A percentile compares a stretch with the other conserved stretches of the same genome.
Evolutionary conservation across 2,329 filamentous ascomycete genomes (phyloP).

Genomic region (Cytospora leucostoma): DNA sequence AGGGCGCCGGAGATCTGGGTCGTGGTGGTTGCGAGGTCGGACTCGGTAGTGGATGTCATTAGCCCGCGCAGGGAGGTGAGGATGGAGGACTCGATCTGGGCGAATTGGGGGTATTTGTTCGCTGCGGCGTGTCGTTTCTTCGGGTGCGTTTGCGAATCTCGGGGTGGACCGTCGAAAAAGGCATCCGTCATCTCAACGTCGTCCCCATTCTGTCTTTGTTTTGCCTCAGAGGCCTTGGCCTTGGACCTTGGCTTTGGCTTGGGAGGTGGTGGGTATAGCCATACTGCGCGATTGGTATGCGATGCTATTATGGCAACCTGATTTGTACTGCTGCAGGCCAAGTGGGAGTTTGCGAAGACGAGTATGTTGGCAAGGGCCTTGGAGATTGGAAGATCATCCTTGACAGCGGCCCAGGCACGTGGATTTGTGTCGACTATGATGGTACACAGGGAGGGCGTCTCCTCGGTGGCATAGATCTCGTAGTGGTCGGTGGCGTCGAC

Average conservation of each 20-base stretch:
- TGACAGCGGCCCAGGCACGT: constrained; percentile 80
- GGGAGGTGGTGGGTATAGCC: constrained; percentile 74
- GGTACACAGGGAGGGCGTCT: constrained; percentile 79
- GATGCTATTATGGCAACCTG: constrained; percentile 90
- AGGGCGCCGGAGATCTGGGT: constrained; percentile 90
- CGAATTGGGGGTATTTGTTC: constrained; percentile 94
- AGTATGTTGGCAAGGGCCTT: constrained; percentile 85
- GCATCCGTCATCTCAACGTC: constrained; percentile 60
- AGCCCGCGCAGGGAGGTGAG: constrained; percentile 73
- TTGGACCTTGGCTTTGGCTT: constrained; percentile 28
- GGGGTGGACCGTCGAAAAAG: background rate
- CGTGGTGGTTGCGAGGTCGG: constrained; percentile 70
- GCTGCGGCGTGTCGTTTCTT: constrained; percentile 47
- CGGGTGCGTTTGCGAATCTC: constrained; percentile 32
- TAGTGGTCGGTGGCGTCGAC: constrained; percentile 64
- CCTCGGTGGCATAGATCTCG: constrained; percentile 54
- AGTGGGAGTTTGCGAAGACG: constrained; percentile 94
- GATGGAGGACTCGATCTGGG: constrained; percentile 80
- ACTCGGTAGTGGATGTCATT: constrained; percentile 65
- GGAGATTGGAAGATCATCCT: constrained; percentile 73
- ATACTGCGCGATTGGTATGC: constrained; percentile 81
- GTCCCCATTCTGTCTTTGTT: constrained; percentile 23
- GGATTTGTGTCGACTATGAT: constrained; percentile 96
- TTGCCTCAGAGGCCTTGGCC: background rate
- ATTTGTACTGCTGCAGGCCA: constrained; percentile 91